Percentiles rank a stretch among this genome's conserved stretches.
phyloP scores from a whole-genome alignment of 805 yeast genomes.

The Torulaspora delbrueckii region DNA sequence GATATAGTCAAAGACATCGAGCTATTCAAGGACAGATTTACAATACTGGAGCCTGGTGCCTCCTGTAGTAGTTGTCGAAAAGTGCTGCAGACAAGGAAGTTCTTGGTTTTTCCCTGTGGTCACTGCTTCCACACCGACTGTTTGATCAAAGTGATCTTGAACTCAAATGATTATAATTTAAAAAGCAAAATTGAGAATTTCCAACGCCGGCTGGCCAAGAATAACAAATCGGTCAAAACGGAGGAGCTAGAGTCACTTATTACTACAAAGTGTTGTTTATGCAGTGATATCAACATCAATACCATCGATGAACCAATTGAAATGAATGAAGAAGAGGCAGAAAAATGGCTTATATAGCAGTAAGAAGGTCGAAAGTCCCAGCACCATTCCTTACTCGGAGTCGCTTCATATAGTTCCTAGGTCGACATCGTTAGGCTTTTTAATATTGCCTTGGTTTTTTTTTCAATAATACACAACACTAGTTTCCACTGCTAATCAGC shows the following conservation, averaged over 20 bases:
- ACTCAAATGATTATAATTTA: conserved; percentile 61
- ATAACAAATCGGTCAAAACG: conserved; percentile 27
- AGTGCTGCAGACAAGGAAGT: conserved; percentile 65
- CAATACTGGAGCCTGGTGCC: conserved; percentile 75
- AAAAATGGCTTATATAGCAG: conserved; percentile 46
- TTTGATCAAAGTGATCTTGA: conserved; percentile 54
- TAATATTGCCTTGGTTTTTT: too few relatives aligned
- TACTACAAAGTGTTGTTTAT: conserved; percentile 63
- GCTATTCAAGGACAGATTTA: conserved; percentile 49
- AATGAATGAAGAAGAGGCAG: conserved; percentile 37
- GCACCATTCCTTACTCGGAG: too few relatives aligned
- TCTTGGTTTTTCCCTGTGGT: conserved; percentile 80
- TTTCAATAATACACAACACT: too few relatives aligned
- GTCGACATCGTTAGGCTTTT: not conserved
- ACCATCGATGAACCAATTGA: conserved; percentile 60
- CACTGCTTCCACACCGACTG: conserved; percentile 91
- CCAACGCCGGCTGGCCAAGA: conserved; percentile 25
- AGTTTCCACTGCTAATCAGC: too few relatives aligned
- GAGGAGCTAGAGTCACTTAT: conserved; percentile 56
- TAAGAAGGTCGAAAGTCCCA: too few relatives aligned
- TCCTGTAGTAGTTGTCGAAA: conserved; percentile 70
- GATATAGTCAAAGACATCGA: conserved; percentile 58
- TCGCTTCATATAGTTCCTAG: not conserved
- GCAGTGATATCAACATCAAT: conserved; percentile 69
- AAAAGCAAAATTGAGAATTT: conserved; percentile 54